These are phyloP conservation scores for Blastobotrys aristatus DNA, from an alignment of 1,139 yeast species.

Conservation along the genomic window DNA sequence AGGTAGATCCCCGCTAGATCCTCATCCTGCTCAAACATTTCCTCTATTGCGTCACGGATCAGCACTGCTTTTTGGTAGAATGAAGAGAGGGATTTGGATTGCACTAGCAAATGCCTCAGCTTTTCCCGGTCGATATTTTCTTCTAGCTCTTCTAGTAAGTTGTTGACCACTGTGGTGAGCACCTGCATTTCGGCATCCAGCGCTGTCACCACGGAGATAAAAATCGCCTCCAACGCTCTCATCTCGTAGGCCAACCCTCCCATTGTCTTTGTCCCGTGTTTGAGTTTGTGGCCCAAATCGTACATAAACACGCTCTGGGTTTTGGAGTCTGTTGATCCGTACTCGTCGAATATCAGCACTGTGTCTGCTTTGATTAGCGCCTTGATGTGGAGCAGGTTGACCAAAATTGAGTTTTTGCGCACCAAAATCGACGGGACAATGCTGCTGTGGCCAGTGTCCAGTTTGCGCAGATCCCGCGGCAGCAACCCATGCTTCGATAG, in stretches of 20 bases:
- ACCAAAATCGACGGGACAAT: constrained; percentile 85
- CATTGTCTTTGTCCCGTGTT: constrained; percentile 37
- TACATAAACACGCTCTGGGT: constrained; percentile 78
- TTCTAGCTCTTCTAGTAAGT: constrained; percentile 75
- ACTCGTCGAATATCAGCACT: constrained; percentile 77
- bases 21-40: constrained; percentile 84
- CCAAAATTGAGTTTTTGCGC: constrained; percentile 69
- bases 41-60: constrained; percentile 82
- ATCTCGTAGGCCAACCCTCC: constrained; percentile 62
- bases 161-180: constrained; percentile 68
- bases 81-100: constrained; percentile 72
- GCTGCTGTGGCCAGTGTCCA: constrained; percentile 84
- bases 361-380: constrained; percentile 78
- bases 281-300: constrained; percentile 77
- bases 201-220: constrained; percentile 77
- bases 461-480: constrained; percentile 79
- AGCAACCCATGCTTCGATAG: constrained; percentile 68
- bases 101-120: constrained; percentile 71
- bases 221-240: constrained; percentile 81
- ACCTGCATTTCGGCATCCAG: constrained; percentile 80
- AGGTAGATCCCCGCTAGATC: constrained; percentile 83
- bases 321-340: constrained; percentile 52
- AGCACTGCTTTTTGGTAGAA: constrained; percentile 80
- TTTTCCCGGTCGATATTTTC: constrained; percentile 79
- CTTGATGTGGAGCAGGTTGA: constrained; percentile 77